Conservation (phyloP, 805 yeast genomes). For the Komagataella mondaviorum region DNA sequence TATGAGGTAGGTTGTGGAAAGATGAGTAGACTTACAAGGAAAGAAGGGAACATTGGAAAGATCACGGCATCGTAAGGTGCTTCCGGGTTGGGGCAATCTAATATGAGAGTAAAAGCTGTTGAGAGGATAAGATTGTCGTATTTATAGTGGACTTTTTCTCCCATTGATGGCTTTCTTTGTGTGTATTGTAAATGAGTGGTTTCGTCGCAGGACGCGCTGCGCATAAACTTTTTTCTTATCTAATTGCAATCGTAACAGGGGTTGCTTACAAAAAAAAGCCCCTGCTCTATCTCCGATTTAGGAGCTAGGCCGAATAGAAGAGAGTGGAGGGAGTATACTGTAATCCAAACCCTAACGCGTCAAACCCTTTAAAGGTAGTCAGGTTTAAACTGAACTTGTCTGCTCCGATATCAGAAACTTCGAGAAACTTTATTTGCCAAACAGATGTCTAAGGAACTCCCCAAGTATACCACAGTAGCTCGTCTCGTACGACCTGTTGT, state of each 20-base stretch:
- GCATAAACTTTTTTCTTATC: too few species aligned
- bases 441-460: neutral
- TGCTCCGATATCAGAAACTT: neutral
- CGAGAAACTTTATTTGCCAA: neutral
- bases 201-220: neutral
- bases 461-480: neutral
- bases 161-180: neutral
- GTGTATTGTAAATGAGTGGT: too few species aligned
- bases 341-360: neutral
- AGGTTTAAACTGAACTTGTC: neutral
- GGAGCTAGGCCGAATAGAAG: too few species aligned
- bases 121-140: neutral
- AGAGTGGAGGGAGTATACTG: neutral
- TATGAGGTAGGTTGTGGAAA: neutral
- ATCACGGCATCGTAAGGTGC: neutral
- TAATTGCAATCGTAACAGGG: too few species aligned
- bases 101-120: neutral
- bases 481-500: neutral
- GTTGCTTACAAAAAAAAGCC: too few species aligned
- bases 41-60: neutral
- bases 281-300: too few species aligned
- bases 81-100: neutral
- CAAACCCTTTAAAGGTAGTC: neutral
- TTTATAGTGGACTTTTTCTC: neutral
- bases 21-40: neutral